phyloP scores from a whole-genome alignment of 1,284 basidiomycete genomes.

The Tilletia caries region DNA sequence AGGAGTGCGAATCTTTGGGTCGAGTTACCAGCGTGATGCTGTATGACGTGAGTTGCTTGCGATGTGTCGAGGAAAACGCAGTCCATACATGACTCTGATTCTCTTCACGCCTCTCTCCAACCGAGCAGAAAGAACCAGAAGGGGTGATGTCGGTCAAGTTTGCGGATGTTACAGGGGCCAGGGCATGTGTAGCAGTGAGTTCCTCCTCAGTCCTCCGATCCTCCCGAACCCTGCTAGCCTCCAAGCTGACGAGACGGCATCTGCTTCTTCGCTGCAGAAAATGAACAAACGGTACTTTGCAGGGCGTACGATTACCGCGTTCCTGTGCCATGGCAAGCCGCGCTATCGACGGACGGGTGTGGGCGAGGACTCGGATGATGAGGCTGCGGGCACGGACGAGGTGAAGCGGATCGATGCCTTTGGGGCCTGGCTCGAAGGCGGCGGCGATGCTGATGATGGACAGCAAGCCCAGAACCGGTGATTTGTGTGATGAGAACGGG shows the following conservation, averaged over 20 bases:
- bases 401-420: slow-evolving; percentile 24
- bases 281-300: slow-evolving; percentile 94
- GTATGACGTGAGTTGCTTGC: slow-evolving; percentile 72
- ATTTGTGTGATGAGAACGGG: too few species aligned
- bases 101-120: neutral
- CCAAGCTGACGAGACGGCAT: neutral
- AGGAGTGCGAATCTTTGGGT: slow-evolving; percentile 83
- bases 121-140: slow-evolving; percentile 77
- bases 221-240: neutral
- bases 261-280: slow-evolving; percentile 61
- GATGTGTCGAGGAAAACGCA: too few species aligned
- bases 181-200: slow-evolving; percentile 79
- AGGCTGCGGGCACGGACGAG: slow-evolving; percentile 15
- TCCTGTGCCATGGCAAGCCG: slow-evolving; percentile 74
- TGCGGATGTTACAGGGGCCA: slow-evolving; percentile 77
- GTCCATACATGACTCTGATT: too few species aligned
- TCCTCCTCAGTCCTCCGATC: neutral
- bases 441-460: slow-evolving; percentile 12
- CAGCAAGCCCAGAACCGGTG: too few species aligned
- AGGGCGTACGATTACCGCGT: slow-evolving; percentile 76
- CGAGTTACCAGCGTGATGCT: slow-evolving; percentile 93
- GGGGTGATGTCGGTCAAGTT: slow-evolving; percentile 97
- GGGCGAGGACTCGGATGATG: slow-evolving; percentile 23
- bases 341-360: slow-evolving; percentile 72
- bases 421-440: slow-evolving; percentile 34